Conservation (phyloP, 164 flowering plant genomes). For the Magnolia kwangsiensis region DNA sequence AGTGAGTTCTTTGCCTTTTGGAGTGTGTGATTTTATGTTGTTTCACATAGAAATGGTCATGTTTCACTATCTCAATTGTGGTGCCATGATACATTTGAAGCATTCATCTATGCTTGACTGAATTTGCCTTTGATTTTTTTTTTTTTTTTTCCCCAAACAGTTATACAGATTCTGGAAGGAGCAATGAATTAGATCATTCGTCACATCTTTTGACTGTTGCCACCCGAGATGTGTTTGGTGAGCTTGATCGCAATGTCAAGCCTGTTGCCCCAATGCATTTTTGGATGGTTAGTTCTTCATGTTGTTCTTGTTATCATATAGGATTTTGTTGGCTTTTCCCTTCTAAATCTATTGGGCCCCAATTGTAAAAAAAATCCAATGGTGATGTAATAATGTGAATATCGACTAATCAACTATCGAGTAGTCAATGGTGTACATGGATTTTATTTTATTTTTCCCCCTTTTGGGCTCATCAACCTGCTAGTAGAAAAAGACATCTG, state of each 20-base stretch:
- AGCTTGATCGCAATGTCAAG: conserved; percentile 82
- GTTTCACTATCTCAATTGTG: not conserved
- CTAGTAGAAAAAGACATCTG: not conserved
- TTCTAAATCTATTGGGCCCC: not conserved
- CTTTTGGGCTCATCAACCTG: not conserved
- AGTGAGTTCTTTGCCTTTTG: conserved; percentile 38
- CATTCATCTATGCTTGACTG: conserved; percentile 3
- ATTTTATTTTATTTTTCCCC: too few species aligned
- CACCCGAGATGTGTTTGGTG: conserved; percentile 79
- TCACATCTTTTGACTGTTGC: conserved; percentile 87
- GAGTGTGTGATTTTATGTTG: not conserved
- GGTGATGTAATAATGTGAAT: not conserved
- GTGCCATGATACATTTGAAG: not conserved
- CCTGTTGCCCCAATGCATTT: conserved; percentile 96
- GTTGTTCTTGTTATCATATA: not conserved
- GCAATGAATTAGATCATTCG: conserved; percentile 73
- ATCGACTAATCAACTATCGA: not conserved
- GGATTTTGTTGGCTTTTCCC: not conserved
- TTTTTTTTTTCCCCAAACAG: conserved; percentile 25
- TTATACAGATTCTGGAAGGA: conserved; percentile 64
- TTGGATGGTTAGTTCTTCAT: conserved; percentile 70
- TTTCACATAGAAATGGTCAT: not conserved
- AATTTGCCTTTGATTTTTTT: not conserved
- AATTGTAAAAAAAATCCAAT: not conserved
- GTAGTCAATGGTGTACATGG: not conserved